These are phyloP conservation scores for Tetracladium maxilliforme DNA, from an alignment of 2,329 filamentous ascomycete species.

Conservation along the genomic window DNA sequence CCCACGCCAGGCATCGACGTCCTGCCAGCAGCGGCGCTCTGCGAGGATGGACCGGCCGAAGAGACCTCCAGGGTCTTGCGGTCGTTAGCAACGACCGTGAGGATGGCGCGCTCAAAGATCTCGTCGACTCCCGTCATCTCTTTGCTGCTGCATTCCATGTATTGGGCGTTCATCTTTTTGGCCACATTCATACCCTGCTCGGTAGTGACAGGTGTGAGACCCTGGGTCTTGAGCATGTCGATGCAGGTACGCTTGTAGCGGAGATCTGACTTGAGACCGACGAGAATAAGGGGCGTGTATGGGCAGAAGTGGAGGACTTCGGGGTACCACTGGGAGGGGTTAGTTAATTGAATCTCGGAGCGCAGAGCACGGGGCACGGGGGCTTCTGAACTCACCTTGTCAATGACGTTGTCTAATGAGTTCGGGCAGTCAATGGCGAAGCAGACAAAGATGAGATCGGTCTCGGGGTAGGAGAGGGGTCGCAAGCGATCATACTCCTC, in stretches of 20 bases:
- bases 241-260: slow-evolving; percentile 93
- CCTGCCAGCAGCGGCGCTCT: slow-evolving; percentile 8
- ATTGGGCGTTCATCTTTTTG: slow-evolving; percentile 83
- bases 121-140: slow-evolving; percentile 94
- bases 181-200: slow-evolving; percentile 83
- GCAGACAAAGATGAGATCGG: slow-evolving; percentile 94
- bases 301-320: slow-evolving; percentile 99
- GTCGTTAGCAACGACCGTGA: slow-evolving; percentile 76
- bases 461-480: slow-evolving; percentile 94
- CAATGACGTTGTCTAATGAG: slow-evolving; percentile 94
- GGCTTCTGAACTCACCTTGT: slow-evolving; percentile 56
- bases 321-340: slow-evolving; percentile 71
- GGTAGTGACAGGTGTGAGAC: slow-evolving; percentile 82
- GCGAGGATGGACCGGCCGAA: slow-evolving; percentile 18
- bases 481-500: slow-evolving; percentile 96
- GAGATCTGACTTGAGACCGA: slow-evolving; percentile 93
- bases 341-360: slow-evolving; percentile 6
- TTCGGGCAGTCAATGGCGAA: slow-evolving; percentile 99
- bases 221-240: slow-evolving; percentile 96
- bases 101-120: slow-evolving; percentile 85
- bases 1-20: slow-evolving; percentile 24
- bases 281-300: slow-evolving; percentile 87
- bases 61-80: too few relatives aligned
- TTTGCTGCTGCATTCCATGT: slow-evolving; percentile 98
- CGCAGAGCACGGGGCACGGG: neutral